These are phyloP conservation scores for Beauveria pseudobassiana DNA, from an alignment of 2,329 filamentous ascomycete genomes.

Conservation along the genomic window DNA sequence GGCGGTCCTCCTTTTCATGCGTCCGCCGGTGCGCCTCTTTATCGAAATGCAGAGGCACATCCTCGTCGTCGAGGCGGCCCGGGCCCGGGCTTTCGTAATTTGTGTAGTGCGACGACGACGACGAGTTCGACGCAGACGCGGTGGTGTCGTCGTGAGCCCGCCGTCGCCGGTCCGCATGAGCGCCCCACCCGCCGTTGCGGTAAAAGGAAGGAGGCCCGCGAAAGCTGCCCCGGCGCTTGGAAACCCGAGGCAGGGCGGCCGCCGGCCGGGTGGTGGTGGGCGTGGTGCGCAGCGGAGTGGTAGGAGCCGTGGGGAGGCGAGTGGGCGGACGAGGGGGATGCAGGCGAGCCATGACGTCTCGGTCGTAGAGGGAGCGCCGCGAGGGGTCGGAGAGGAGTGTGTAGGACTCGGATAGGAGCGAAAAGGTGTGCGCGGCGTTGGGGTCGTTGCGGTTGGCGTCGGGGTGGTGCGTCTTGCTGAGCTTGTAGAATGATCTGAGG, in stretches of 20 bases:
- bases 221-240: constrained; percentile 66
- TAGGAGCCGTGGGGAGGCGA: constrained; percentile 36
- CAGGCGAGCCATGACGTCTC: constrained; percentile 49
- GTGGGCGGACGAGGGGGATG: constrained; percentile 21
- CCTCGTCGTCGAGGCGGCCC: constrained; percentile 40
- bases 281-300: constrained; percentile 41
- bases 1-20: constrained; percentile 55
- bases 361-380: constrained; percentile 77
- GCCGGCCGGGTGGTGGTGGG: constrained; percentile 56
- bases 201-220: constrained; percentile 86
- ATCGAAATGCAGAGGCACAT: constrained; percentile 76
- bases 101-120: not conserved
- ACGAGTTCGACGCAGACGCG: not conserved
- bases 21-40: constrained; percentile 63
- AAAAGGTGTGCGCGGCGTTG: constrained; percentile 65
- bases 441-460: constrained; percentile 80
- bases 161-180: constrained; percentile 50
- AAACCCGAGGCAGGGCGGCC: constrained; percentile 78
- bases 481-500: constrained; percentile 69
- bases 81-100: constrained; percentile 15
- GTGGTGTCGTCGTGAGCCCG: constrained; percentile 40
- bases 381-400: constrained; percentile 62
- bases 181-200: constrained; percentile 70
- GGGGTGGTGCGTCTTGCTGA: constrained; percentile 88
- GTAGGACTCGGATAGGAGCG: constrained; percentile 80